phyloP scores from a whole-genome alignment of 2,329 filamentous ascomycete species.

The Aspergillus ustus region DNA sequence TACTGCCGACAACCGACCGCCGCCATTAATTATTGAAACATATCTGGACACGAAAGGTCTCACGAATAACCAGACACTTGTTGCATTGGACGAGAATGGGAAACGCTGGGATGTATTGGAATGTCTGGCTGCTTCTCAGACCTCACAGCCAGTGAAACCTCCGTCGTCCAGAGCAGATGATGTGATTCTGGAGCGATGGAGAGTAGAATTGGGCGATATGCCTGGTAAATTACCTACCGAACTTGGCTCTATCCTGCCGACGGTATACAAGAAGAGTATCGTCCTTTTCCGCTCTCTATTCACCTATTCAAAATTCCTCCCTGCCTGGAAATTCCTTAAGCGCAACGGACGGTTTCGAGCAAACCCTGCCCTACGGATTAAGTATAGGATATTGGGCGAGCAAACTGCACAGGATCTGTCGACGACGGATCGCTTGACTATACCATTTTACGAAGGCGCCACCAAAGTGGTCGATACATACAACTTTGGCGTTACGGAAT shows the following conservation, averaged over 20 bases:
- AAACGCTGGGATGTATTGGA: constrained; percentile 93
- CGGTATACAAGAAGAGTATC: constrained; percentile 96
- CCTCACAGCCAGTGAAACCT: constrained; percentile 42
- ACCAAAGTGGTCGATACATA: constrained; percentile 73
- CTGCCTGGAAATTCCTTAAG: constrained; percentile 83
- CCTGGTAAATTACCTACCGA: constrained; percentile 60
- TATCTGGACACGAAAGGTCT: constrained; percentile 81
- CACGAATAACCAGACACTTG: constrained; percentile 82
- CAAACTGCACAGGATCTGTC: constrained; percentile 54
- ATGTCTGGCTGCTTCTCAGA: constrained; percentile 70
- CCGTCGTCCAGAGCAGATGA: constrained; percentile 63
- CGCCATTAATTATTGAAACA: constrained; percentile 85
- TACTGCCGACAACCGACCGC: constrained; percentile 75
- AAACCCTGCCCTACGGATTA: constrained; percentile 69
- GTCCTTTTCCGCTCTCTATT: constrained; percentile 91
- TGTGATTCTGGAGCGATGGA: constrained; percentile 90
- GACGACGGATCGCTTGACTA: constrained; percentile 70
- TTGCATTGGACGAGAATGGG: constrained; percentile 84
- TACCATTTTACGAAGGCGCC: constrained; percentile 69
- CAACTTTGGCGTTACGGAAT: constrained; percentile 81
- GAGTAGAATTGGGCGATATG: constrained; percentile 74
- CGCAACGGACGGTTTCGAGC: constrained; percentile 71
- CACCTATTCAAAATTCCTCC: constrained; percentile 78
- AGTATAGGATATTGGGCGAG: constrained; percentile 76
- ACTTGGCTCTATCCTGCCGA: constrained; percentile 69